Conservation (phyloP, 495 filamentous ascomycete genomes). For the Hyphodiscus hymeniophilus region DNA sequence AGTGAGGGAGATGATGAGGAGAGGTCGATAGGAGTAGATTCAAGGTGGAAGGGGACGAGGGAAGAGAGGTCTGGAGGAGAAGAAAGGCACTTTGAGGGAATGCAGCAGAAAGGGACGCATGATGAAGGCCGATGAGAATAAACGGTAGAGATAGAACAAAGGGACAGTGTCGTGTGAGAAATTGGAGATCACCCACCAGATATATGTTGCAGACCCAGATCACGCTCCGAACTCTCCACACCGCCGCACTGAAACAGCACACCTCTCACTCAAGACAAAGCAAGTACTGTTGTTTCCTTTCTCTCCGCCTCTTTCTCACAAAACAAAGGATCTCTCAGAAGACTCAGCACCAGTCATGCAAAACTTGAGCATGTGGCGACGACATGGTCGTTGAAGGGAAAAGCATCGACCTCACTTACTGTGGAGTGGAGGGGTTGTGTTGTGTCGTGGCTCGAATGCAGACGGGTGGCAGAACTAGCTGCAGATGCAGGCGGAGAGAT, state of each 20-base stretch:
- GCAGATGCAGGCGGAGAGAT: no score
- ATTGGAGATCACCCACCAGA: neutral
- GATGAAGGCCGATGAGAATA: neutral
- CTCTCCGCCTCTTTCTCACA: no score
- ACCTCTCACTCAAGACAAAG: conserved; percentile 16
- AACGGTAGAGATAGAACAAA: neutral
- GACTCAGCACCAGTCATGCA: no score
- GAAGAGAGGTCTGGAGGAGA: conserved; percentile 17
- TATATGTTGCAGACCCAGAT: neutral
- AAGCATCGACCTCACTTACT: no score
- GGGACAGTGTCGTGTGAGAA: no score
- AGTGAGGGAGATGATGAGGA: conserved; percentile 1
- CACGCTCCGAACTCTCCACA: neutral
- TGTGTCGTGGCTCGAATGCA: conserved; percentile 57
- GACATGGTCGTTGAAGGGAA: neutral
- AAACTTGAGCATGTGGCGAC: no score
- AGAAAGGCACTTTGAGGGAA: no score
- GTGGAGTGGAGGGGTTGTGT: no score
- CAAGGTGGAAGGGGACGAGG: conserved; percentile 20
- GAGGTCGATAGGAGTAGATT: neutral
- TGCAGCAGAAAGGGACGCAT: neutral
- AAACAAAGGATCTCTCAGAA: no score
- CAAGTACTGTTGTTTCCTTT: no score
- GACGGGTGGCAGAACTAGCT: neutral
- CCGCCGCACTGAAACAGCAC: no score